Base-by-base conservation (phyloP, 305 asterid species). In the Fraxinus ornus region DNA sequence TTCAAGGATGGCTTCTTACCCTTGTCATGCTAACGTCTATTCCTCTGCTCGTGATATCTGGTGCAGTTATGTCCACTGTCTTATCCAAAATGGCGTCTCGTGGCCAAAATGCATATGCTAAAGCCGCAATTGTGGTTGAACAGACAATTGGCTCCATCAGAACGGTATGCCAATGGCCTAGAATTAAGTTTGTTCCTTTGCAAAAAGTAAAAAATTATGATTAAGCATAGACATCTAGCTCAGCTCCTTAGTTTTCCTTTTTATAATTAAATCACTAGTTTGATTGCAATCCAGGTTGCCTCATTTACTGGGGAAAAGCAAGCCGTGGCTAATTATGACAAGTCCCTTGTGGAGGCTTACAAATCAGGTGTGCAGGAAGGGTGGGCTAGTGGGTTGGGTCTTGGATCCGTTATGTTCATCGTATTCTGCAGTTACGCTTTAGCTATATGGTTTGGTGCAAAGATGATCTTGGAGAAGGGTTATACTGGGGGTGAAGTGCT, bases 1-100 rank as follows among this genome's bases (percentile, higher is more conserved):
- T 86, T 4, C 83, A 87, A 86, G 95, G 95, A 82, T 91, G 97
- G 97, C 95, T 91, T 80, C 95, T 93, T 21, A 83, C 94, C 3
- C 91, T 93, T 3, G 94, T 93, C 84, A 84, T 93, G 93, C 82
- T 89, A 19, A 62, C 95, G 0, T 84, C 92, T 66, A 88, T 93
- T 80, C 91, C 93, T 78, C 73, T 83, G 78, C 83, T 91, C 5
- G 91, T 83, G 7, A 68, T 91, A 57, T 81, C 91, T 24, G 92
- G 92, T 52, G 97, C 84, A 19, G 2, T 87, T 84, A 87, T 89
- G 93, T 73, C 92, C 32, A 7, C 39, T 4, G 81, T 83, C 77
- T 47, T 91, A 22, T 86, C 97, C 76, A 93, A 82, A 88, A 74
- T 89, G 91, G 90, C 95, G 1, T 88, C 92, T 1, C 84, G 77